A percentile compares a stretch with the other conserved stretches of the same genome.
Evolutionary conservation across 2,329 filamentous ascomycete genomes (phyloP).

Genomic region (Fusarium sp.): DNA sequence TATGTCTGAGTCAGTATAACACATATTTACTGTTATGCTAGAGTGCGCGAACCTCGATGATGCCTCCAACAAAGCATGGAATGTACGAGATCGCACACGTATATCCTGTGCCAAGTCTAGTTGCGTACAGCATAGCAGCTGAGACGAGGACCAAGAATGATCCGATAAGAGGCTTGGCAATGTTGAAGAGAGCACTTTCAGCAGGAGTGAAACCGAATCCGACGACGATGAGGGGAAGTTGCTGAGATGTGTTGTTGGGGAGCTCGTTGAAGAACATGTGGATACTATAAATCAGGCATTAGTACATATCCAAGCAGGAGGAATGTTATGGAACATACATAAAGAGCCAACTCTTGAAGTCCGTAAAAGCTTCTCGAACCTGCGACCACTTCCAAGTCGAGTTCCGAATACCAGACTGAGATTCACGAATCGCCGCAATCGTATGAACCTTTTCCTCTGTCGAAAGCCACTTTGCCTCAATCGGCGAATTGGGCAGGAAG

Average conservation of each 20-base stretch:
- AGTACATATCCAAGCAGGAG: background rate
- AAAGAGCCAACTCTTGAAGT: background rate
- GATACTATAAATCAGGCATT: background rate
- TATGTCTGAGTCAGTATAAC: background rate
- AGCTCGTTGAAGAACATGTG: conserved; percentile 4
- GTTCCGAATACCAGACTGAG: background rate
- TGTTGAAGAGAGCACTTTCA: background rate
- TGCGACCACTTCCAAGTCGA: background rate
- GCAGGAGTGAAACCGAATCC: background rate
- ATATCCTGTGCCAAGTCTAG: background rate
- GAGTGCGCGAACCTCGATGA: background rate
- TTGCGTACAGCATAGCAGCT: background rate
- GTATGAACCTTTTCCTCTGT: conserved; percentile 1
- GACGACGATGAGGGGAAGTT: background rate
- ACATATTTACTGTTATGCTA: too few relatives aligned
- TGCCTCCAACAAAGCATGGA: background rate
- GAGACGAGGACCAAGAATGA: background rate
- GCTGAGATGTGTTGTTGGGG: background rate
- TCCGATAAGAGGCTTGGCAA: background rate
- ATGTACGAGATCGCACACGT: background rate
- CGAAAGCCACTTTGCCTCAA: conserved; percentile 1
- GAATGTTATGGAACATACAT: background rate
- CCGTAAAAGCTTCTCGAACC: background rate
- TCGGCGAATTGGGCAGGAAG: background rate
- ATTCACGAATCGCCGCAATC: background rate